A percentile compares a stretch with the other conserved stretches of the same genome.
These are phyloP conservation scores for Gigaspora rosea DNA, from an alignment of 192 early-diverging fungal genomes.

Conservation along the genomic window DNA sequence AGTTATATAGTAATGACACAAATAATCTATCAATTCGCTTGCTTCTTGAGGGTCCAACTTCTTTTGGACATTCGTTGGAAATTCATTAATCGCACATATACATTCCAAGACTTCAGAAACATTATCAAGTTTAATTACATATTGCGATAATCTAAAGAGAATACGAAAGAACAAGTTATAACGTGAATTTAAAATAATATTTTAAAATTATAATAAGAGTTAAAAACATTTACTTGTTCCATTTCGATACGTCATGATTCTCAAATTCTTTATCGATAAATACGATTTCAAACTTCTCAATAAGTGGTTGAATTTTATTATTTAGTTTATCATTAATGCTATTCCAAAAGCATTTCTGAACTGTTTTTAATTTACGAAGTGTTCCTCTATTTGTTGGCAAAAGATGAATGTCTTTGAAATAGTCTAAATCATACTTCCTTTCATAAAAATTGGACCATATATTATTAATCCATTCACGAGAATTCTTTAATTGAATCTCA, in stretches of 20 bases:
- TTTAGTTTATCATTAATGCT: background rate
- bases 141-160: background rate
- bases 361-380: background rate
- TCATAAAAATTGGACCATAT: background rate
- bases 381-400: background rate
- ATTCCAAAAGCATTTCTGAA: background rate
- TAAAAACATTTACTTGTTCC: background rate
- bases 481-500: background rate
- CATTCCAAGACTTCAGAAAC: background rate
- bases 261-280: conserved; percentile 2
- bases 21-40: background rate
- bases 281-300: background rate
- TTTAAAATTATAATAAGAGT: background rate
- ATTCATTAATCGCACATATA: background rate
- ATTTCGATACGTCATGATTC: background rate
- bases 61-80: background rate
- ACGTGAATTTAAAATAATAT: background rate
- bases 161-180: background rate
- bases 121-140: background rate
- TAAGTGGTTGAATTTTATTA: background rate
- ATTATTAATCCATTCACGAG: conserved; percentile 7
- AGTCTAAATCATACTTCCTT: background rate
- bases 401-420: conserved; percentile 5
- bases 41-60: background rate
- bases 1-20: background rate